A percentile compares a stretch with the other conserved stretches of the same genome.
Conservation (phyloP, 345 rosid genomes). For the Draba incana region DNA sequence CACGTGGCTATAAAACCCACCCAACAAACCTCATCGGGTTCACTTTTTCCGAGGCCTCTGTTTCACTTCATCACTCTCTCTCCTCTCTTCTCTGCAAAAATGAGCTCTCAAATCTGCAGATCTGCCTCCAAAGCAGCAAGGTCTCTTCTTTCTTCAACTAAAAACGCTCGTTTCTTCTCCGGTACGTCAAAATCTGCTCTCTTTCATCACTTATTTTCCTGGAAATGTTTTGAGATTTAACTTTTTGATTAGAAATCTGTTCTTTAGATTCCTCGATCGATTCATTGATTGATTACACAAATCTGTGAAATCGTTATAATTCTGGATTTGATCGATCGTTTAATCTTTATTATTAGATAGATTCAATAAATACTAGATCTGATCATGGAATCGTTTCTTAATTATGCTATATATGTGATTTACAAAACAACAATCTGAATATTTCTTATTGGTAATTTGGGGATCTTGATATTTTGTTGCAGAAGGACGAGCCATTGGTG, state of each 20-base stretch:
- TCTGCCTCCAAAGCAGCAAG: slow-evolving; percentile 80
- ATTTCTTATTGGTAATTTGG: slow-evolving; percentile 3
- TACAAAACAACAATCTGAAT: not conserved
- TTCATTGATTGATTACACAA: not conserved
- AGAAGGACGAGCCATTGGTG: slow-evolving; percentile 74
- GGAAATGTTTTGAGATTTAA: not conserved
- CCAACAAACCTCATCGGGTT: slow-evolving; percentile 25
- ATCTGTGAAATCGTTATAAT: not conserved
- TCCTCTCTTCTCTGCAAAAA: slow-evolving; percentile 31
- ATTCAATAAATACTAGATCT: not conserved
- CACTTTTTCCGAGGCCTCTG: slow-evolving; percentile 27
- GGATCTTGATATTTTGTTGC: slow-evolving; percentile 14
- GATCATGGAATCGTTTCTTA: not conserved
- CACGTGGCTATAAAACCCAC: slow-evolving; percentile 22
- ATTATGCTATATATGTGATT: not conserved
- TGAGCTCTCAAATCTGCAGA: slow-evolving; percentile 78
- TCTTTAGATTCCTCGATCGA: slow-evolving; percentile 2
- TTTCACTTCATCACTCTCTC: slow-evolving; percentile 36
- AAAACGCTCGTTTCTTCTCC: slow-evolving; percentile 63
- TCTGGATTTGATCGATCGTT: slow-evolving; percentile 6
- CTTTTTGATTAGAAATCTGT: not conserved
- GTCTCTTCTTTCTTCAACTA: slow-evolving; percentile 75
- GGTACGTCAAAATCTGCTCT: slow-evolving; percentile 39
- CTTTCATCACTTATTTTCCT: not conserved
- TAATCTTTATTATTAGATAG: not conserved